phyloP scores from a whole-genome alignment of 495 filamentous ascomycete species.

The Hypomontagnella monticulosa region DNA sequence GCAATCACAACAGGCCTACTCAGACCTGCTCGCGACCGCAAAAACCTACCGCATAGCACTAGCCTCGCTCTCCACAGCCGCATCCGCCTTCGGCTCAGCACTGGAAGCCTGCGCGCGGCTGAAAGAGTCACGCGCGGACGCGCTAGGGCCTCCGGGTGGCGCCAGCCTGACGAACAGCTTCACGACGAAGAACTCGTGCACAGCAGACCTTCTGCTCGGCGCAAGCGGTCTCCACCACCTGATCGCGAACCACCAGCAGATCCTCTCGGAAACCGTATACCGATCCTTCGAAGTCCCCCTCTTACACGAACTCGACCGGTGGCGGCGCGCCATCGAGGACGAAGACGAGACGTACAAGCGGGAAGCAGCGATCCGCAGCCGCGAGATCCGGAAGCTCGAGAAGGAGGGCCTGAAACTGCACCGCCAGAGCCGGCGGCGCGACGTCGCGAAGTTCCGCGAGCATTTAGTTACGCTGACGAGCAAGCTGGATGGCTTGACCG shows the following conservation, averaged over 20 bases:
- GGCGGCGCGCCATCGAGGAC: conserved; percentile 65
- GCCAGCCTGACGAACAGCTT: conserved; percentile 57
- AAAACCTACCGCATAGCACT: conserved; percentile 69
- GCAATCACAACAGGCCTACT: conserved; percentile 66
- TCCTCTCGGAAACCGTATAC: conserved; percentile 71
- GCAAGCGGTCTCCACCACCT: conserved; percentile 71
- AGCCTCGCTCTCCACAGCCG: conserved; percentile 63
- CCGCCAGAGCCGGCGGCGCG: conserved; percentile 59
- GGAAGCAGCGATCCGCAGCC: conserved; percentile 57
- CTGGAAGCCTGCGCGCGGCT: conserved; percentile 72
- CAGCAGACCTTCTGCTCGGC: conserved; percentile 66
- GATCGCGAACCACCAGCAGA: conserved; percentile 72
- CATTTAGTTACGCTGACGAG: conserved; percentile 67
- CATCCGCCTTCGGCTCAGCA: conserved; percentile 67
- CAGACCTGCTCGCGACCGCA: conserved; percentile 66
- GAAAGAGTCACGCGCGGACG: conserved; percentile 65
- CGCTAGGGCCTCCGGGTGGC: conserved; percentile 46
- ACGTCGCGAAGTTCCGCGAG: conserved; percentile 60
- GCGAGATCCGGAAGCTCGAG: conserved; percentile 67
- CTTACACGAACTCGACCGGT: conserved; percentile 70
- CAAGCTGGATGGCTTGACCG: conserved; percentile 69
- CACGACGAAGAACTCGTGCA: conserved; percentile 62
- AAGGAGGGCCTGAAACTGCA: conserved; percentile 68
- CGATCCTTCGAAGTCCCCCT: conserved; percentile 70
- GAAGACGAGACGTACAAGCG: conserved; percentile 67